Evolutionary conservation across 1,284 basidiomycete species (phyloP), one percentile per base, ranked within the genome.

Genomic region (Moniliophthora roreri): DNA sequence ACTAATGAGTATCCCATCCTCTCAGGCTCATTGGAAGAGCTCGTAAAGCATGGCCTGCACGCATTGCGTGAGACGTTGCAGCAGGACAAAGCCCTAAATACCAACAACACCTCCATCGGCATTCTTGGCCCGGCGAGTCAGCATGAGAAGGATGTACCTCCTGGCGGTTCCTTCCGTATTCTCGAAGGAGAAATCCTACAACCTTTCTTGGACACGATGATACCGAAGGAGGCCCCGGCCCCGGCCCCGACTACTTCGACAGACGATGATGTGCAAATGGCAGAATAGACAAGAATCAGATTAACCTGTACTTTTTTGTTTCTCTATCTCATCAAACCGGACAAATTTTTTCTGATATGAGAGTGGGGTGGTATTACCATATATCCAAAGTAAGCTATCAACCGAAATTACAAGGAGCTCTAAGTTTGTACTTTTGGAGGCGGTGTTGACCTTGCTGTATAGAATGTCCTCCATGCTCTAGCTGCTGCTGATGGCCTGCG

Each of bases 61-160:
- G 93, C 95, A 6, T 81, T 98, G 16, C 87, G 93, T 44, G 95
- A 98, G 70, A 97, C 95, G 2, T 81, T 98, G 35, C 95, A 98
- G 67, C 95, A 98, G 68, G 95, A 98, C 77, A 98, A 98, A 69
- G 93, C 92, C 65, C 85, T 98, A 52, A 95, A 89, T 7, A 76
- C 87, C 60, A 83, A 88, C 64, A 98, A 98, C 76, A 98, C 95
- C 0, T 93, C 92, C 0, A 87, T 98, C 62, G 94, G 93, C 35
- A 91, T 98, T 65, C 80, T 97, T 56, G 93, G 91, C 8, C 84
- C 88, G 15, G 70, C 78, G 20, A 81, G 85, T 55, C 63, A 66
- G 11, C 74, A 82, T 56, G 90, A 93, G 70, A 77, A 67, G 35
- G 69, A 66, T 34, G 74, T 78, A 15, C 66, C 74, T 5, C 65